Conservation (phyloP, 352 stramenopile species). For the Pythium graminicola region DNA sequence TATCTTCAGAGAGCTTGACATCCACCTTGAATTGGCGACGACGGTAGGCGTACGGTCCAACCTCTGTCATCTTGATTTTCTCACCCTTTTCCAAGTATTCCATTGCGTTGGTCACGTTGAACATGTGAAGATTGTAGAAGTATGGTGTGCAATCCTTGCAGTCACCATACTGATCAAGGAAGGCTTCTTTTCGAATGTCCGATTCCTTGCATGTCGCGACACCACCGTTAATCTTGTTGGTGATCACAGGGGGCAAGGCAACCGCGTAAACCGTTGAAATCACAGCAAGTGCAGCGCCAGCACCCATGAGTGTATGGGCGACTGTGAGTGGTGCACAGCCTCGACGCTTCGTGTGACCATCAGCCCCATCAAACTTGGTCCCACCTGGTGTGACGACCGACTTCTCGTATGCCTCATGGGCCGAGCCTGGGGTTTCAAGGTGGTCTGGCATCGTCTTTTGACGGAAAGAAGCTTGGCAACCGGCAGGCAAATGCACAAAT, state of each 20-base stretch:
- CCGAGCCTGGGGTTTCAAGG: slow-evolving; percentile 19
- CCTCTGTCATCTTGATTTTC: slow-evolving; percentile 57
- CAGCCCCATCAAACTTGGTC: not conserved
- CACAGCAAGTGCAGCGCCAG: slow-evolving; percentile 32
- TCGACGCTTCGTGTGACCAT: not conserved
- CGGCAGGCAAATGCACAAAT: not conserved
- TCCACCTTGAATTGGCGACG: slow-evolving; percentile 54
- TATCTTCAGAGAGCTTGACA: slow-evolving; percentile 43
- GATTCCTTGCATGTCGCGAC: slow-evolving; percentile 35
- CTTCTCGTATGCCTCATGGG: slow-evolving; percentile 23
- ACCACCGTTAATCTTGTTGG: slow-evolving; percentile 30
- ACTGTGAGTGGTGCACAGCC: slow-evolving; percentile 29
- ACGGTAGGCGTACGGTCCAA: slow-evolving; percentile 69
- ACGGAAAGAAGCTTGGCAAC: too few relatives aligned
- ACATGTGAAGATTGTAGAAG: slow-evolving; percentile 58
- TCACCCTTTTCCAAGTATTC: slow-evolving; percentile 37
- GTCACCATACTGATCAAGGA: slow-evolving; percentile 57
- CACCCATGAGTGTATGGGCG: slow-evolving; percentile 27
- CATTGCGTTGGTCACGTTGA: slow-evolving; percentile 75
- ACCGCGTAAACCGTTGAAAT: slow-evolving; percentile 48
- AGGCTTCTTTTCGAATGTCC: slow-evolving; percentile 36
- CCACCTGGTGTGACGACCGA: slow-evolving; percentile 10
- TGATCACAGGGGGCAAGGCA: slow-evolving; percentile 44
- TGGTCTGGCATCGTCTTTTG: not conserved
- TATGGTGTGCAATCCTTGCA: slow-evolving; percentile 72